phyloP scores from a whole-genome alignment of 139 green algal genomes.

The Helicosporidium sp. region DNA sequence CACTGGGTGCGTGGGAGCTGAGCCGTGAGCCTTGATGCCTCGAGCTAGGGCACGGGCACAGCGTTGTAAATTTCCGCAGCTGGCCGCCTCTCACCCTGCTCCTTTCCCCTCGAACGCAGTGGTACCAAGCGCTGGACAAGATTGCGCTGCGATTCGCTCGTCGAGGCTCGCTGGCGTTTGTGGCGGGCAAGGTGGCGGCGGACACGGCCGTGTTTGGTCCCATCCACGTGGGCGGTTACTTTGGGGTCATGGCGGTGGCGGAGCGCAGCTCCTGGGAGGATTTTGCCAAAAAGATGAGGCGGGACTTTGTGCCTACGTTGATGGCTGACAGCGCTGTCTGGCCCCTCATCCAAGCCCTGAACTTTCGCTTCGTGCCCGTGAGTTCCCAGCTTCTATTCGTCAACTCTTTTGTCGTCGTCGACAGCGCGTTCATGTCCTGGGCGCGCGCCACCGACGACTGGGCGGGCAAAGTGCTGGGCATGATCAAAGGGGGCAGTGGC shows the following conservation, averaged over 20 bases:
- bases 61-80: slow-evolving; percentile 1
- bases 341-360: slow-evolving; percentile 13
- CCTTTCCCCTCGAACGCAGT: not conserved
- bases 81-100: too few relatives aligned
- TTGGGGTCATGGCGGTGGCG: slow-evolving; percentile 3
- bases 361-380: slow-evolving; percentile 17
- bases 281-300: slow-evolving; percentile 6
- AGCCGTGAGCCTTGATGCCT: slow-evolving; percentile 17
- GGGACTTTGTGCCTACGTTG: slow-evolving; percentile 18
- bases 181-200: not conserved
- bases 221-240: slow-evolving; percentile 13
- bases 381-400: slow-evolving; percentile 16
- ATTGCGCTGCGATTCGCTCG: not conserved
- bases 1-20: too few relatives aligned
- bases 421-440: slow-evolving; percentile 14
- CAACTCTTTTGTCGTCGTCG: slow-evolving; percentile 13
- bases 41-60: not conserved
- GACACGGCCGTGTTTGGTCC: slow-evolving; percentile 16
- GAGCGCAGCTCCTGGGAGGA: slow-evolving; percentile 9
- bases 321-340: slow-evolving; percentile 11
- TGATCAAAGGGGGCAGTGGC: too few relatives aligned
- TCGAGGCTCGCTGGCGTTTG: slow-evolving; percentile 6
- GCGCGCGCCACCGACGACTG: slow-evolving; percentile 5
- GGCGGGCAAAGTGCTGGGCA: not conserved
- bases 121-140: slow-evolving; percentile 13